Base-by-base conservation (phyloP, 2,329 filamentous ascomycete genomes). In the Pestalotiopsis sp. region DNA sequence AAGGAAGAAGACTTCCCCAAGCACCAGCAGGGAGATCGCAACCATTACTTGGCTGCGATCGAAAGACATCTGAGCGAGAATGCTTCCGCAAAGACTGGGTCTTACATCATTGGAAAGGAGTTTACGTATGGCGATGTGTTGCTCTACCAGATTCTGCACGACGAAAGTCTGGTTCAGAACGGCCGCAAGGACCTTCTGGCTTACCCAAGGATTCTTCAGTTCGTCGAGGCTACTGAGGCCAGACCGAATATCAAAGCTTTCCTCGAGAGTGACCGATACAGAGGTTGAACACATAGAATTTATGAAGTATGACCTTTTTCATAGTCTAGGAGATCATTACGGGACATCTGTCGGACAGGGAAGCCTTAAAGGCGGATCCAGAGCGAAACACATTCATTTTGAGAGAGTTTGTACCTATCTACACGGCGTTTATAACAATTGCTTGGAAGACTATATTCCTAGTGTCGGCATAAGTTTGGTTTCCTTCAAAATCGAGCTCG, bases 1-100 rank as follows among this genome's bases (percentile, higher is more conserved):
- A 60, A 60, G 25, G 57, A 60, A 12, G 57, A 60, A 12, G 57
- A 60, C 38, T 62, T 9, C 2, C 27, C 60, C 14, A 62, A 62
- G 60, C 60, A 62, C n/a, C 60, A 62, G 60, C 60, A 62, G 36
- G 31, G 23, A 23, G 60, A 62, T 6, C 60, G 60, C 60, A 62
- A 62, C 11, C 60, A 36, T 14, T 62, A 38, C 36, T 27, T 62
- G n/a, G 36, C n/a, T 6, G 60, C 60, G 1, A n/a, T 62, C 41
- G 60, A 62, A 36, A 12, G 31, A 17, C 60, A 62, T 5, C 36
- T 62, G 5, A 31, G 11, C 2, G 27, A 25, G n/a, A 38, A 62
- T 17, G 7, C 60, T 11, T 25, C 60, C 2, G 60, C 60, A 5
- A 25, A 62, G 27, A 27, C 60, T 20, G 60, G 60, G 3, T 11